phyloP scores from a whole-genome alignment of 352 stramenopile genomes.

The Globisporangium paroecandrum region DNA sequence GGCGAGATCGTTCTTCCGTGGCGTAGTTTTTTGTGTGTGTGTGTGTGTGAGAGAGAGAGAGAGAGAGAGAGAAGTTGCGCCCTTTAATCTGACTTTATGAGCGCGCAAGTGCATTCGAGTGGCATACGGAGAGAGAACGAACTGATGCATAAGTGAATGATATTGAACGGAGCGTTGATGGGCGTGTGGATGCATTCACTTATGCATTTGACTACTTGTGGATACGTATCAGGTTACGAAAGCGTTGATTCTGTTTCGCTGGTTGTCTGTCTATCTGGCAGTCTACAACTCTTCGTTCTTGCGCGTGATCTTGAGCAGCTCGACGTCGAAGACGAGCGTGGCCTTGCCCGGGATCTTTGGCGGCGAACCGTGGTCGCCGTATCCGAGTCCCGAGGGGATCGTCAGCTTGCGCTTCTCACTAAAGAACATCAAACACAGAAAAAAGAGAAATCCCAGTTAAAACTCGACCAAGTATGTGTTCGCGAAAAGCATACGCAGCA shows the following conservation, averaged over 20 bases:
- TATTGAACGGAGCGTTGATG: too few species aligned
- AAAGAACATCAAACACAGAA: constrained; percentile 1
- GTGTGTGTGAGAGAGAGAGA: too few species aligned
- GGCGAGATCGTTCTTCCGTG: too few species aligned
- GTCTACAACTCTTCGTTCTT: constrained; percentile 51
- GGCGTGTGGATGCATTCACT: too few species aligned
- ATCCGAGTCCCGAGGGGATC: constrained; percentile 88
- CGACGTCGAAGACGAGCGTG: constrained; percentile 96
- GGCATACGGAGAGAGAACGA: too few species aligned
- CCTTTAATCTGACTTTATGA: too few species aligned
- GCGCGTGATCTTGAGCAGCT: constrained; percentile 94
- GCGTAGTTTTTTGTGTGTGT: too few species aligned
- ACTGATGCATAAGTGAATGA: too few species aligned
- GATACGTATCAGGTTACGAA: too few species aligned
- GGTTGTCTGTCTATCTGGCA: background rate
- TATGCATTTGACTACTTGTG: too few species aligned
- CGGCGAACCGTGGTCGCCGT: constrained; percentile 91
- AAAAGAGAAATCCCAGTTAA: background rate
- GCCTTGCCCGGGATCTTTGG: constrained; percentile 92
- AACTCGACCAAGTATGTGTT: background rate
- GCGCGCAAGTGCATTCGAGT: too few species aligned
- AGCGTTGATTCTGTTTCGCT: background rate
- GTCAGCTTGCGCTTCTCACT: constrained; percentile 87
- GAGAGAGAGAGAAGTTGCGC: too few species aligned
- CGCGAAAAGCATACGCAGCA: background rate